Evolutionary conservation across 2,329 filamentous ascomycete genomes (phyloP), one percentile per base, ranked within the genome.

Genomic region (Alternaria postmessia): DNA sequence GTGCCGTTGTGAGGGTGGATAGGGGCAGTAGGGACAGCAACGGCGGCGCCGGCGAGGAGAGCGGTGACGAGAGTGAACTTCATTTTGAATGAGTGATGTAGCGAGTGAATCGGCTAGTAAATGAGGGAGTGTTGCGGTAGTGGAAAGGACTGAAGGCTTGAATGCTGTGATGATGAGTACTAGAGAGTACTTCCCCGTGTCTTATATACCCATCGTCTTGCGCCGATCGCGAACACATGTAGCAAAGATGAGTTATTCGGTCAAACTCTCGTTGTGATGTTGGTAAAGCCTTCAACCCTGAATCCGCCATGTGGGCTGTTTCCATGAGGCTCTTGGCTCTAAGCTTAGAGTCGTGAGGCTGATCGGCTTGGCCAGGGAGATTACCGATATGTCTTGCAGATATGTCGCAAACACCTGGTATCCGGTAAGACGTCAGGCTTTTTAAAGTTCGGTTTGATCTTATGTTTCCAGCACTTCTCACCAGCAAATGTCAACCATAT

Each of bases 51-150:
- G 20, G 32, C 32, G 1, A 49, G 46, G 32, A 38, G 30, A 49
- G 46, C 46, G 32, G 32, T 49, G 34, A 36, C 20, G 46, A 49
- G 30, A 16, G 32, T 20, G 32, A 49, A 49, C 46, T 49, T 49
- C 46, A 49, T 49, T 36, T 49, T 38, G 46, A 38, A 49, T 24
- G 46, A 49, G 16, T 24, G 46, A 24, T 38, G 22, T 24, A 49
- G 46, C 30, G 46, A 49, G 20, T 38, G 46, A 26, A 49, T 12
- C 20, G 30, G 32, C 20, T 49, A 16, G 46, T 24, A 9, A 24
- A 9, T 36, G 34, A 49, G 20, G 11, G 30, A 42, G 0, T 42
- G 39, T 16, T 42, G 39, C 12, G n/a, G 46, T 36, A 36, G 32
- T 49, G 14, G 30, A 32, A 22, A 38, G 16, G 20, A 49, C 34